phyloP scores from a whole-genome alignment of 306 rosid species.

The Vigna unguiculata region DNA sequence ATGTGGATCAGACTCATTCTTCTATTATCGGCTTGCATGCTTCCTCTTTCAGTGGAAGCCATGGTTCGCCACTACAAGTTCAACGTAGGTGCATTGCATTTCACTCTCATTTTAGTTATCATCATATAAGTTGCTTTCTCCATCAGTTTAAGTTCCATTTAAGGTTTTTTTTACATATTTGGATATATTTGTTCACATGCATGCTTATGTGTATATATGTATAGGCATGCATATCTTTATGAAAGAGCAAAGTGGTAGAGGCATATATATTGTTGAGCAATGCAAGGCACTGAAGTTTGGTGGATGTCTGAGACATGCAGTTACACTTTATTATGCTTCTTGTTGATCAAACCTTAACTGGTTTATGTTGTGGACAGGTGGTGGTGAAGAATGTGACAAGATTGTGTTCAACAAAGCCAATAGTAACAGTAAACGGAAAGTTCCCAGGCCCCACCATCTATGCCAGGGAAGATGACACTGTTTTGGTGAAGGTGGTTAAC shows the following conservation, averaged over 20 bases:
- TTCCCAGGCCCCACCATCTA: conserved; percentile 64
- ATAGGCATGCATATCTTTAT: conserved; percentile 32
- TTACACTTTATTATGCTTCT: conserved; percentile 43
- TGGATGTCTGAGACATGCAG: conserved; percentile 9
- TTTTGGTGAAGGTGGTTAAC: conserved; percentile 58
- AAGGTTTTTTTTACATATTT: too few relatives aligned
- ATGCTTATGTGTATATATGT: neutral
- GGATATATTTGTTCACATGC: too few relatives aligned
- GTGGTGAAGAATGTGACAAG: conserved; percentile 62
- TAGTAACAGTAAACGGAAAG: conserved; percentile 55
- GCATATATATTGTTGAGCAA: conserved; percentile 34
- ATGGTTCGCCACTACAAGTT: conserved; percentile 56
- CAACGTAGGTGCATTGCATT: conserved; percentile 47
- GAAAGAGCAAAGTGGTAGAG: too few relatives aligned
- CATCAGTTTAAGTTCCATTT: too few relatives aligned
- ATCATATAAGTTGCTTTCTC: neutral
- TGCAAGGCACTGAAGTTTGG: conserved; percentile 51
- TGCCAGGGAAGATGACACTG: conserved; percentile 63
- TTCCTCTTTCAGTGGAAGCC: conserved; percentile 48
- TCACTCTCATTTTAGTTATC: conserved; percentile 13
- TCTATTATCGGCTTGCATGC: conserved; percentile 37
- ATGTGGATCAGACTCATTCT: conserved; percentile 12
- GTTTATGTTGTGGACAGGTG: conserved; percentile 45
- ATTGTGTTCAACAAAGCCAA: conserved; percentile 60
- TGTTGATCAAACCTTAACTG: conserved; percentile 54